phyloP scores from a whole-genome alignment of 257 asterid species.

The Cinchona pubescens region DNA sequence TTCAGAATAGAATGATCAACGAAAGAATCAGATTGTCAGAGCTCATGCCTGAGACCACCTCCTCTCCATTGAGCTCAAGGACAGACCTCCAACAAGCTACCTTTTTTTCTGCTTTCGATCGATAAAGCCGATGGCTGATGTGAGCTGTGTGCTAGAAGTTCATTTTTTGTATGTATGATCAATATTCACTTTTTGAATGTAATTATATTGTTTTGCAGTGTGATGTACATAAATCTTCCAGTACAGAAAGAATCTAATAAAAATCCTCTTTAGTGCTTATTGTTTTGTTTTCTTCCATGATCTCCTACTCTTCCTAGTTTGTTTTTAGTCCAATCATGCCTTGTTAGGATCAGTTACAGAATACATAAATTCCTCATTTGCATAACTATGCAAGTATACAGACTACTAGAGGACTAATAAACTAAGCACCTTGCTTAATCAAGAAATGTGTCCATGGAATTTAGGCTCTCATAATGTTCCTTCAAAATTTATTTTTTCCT shows the following conservation, averaged over 20 bases:
- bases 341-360: no score
- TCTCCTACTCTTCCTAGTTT: no score
- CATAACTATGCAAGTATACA: no score
- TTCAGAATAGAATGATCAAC: slow-evolving; percentile 61
- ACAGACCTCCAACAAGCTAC: slow-evolving; percentile 36
- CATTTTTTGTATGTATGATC: neutral
- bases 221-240: neutral
- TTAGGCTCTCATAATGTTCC: no score
- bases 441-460: no score
- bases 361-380: no score
- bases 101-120: slow-evolving; percentile 56
- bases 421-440: no score
- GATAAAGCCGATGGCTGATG: slow-evolving; percentile 33
- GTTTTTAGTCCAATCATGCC: neutral
- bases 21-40: slow-evolving; percentile 70
- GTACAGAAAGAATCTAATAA: neutral
- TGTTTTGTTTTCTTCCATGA: neutral
- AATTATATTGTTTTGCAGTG: neutral
- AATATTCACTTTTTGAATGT: neutral
- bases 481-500: no score
- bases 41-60: slow-evolving; percentile 55
- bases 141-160: slow-evolving; percentile 26
- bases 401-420: no score
- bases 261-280: neutral
- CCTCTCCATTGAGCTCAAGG: slow-evolving; percentile 44